Evolutionary conservation across 1,284 basidiomycete species (phyloP).

Genomic region (Earliella scabrosa): DNA sequence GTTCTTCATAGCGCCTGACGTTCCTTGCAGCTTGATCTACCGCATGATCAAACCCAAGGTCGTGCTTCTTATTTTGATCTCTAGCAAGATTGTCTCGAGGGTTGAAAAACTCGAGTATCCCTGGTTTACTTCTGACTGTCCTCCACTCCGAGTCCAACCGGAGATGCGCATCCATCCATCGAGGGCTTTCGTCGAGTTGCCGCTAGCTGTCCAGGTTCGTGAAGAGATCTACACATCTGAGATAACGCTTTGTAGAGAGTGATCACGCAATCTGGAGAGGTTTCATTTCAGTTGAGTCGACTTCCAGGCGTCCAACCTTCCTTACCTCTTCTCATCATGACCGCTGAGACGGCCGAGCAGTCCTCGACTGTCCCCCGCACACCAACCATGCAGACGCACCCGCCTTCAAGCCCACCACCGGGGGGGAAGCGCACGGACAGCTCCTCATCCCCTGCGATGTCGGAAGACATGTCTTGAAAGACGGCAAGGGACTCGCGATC

Average conservation of each 20-base stretch:
- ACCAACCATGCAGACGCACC: conserved; percentile 16
- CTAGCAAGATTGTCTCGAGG: conserved; percentile 98
- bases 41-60: conserved; percentile 99
- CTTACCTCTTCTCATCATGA: conserved; percentile 14
- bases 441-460: conserved; percentile 99
- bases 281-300: conserved; percentile 16
- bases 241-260: conserved; percentile 9
- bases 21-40: conserved; percentile 84
- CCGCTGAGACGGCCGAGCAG: conserved; percentile 8
- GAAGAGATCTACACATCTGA: conserved; percentile 93
- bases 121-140: conserved; percentile 22
- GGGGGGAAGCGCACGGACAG: conserved; percentile 65
- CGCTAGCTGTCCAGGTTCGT: conserved; percentile 69
- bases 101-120: conserved; percentile 87
- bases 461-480: conserved; percentile 86
- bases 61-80: conserved; percentile 97
- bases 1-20: conserved; percentile 4
- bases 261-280: conserved; percentile 14
- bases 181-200: conserved; percentile 30
- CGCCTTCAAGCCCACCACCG: conserved; percentile 40
- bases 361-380: conserved; percentile 18
- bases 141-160: not conserved
- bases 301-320: not conserved
- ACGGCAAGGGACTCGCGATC: conserved; percentile 90
- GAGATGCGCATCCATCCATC: conserved; percentile 17